Percentiles rank a stretch among this genome's conserved stretches.
phyloP scores from a whole-genome alignment of 345 rosid species.

The Euphorbia peplus region DNA sequence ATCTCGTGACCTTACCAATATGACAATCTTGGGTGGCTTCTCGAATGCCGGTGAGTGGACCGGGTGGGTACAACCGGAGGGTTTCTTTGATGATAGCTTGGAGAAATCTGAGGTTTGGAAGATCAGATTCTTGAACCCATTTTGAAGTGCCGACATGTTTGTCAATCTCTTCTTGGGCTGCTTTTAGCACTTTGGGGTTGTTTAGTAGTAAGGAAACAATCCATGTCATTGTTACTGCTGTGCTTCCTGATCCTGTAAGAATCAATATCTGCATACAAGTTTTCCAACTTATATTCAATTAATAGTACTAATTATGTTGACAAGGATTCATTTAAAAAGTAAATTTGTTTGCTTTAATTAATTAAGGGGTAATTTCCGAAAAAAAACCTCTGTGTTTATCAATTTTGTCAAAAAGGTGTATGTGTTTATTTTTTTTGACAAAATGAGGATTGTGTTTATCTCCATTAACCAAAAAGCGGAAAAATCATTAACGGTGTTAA shows the following conservation, averaged over 20 bases:
- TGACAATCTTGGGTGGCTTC: constrained; percentile 36
- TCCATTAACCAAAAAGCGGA: too few relatives aligned
- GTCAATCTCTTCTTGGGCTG: constrained; percentile 59
- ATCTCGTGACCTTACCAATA: too few relatives aligned
- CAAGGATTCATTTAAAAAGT: too few relatives aligned
- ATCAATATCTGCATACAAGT: constrained; percentile 20
- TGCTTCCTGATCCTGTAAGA: constrained; percentile 50
- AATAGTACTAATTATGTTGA: too few relatives aligned
- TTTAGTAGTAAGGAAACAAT: constrained; percentile 41
- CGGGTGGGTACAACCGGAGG: constrained; percentile 33
- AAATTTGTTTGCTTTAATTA: too few relatives aligned
- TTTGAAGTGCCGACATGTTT: constrained; percentile 34
- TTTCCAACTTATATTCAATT: too few relatives aligned
- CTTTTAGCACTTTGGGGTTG: constrained; percentile 33
- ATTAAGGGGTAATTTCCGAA: too few relatives aligned
- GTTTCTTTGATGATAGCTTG: constrained; percentile 64
- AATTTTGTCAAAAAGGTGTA: too few relatives aligned
- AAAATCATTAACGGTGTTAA: too few relatives aligned
- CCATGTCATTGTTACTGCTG: constrained; percentile 44
- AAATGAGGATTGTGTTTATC: too few relatives aligned
- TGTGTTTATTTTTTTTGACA: too few relatives aligned
- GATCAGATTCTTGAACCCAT: constrained; percentile 58
- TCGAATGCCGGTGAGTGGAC: constrained; percentile 33
- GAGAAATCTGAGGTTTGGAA: constrained; percentile 39
- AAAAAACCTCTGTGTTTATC: too few relatives aligned